Evolutionary conservation across 169 alveolate species (phyloP), one percentile per base, ranked within the genome.

Genomic region (Perkinsus marinus): DNA sequence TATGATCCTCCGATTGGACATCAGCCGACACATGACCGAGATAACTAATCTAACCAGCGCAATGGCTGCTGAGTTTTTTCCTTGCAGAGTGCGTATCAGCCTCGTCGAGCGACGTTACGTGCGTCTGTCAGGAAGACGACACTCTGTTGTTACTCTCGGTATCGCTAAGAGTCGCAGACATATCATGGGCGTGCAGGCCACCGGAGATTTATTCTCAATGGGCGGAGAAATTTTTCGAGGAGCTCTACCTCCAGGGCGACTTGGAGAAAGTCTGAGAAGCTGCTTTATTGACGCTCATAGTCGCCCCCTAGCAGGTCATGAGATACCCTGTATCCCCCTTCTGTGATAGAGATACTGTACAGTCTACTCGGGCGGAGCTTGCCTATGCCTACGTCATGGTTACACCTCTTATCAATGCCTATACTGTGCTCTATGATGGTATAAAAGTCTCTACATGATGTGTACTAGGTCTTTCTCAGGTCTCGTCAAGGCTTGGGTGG

Each of bases 271-370:
- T 39, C 37, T n/a, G 43, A 26, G 13, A 22, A n/a, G 43, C 91
- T 38, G 47, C 22, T 7, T 57, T 13, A 30, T 57, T 2, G 5
- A 2, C 30, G 46, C 19, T 41, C 19, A 10, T 16, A 30, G 7
- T 57, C 34, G 7, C 79, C 26, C 22, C 3, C 5, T 26, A 0
- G 7, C 79, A 57, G 79, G 79, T 57, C 37, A 57, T 57, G 79
- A 30, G 79, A 7, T 16, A 7, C 79, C 79, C 79, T 0, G 91
- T 90, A 37, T 90, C 91, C n/a, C 69, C 91, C 36, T 90, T 90
- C 57, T 90, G 91, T 69, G 91, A 90, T n/a, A 26, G 91, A 36
- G 91, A 90, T 47, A 39, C 91, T 16, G 57, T 47, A 13, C 79
- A 90, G 41, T 39, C 91, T 16, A 22, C 43, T 26, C 43, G 57